These are phyloP conservation scores for Komagataella mondaviorum DNA, from an alignment of 805 yeast genomes.

Conservation along the genomic window DNA sequence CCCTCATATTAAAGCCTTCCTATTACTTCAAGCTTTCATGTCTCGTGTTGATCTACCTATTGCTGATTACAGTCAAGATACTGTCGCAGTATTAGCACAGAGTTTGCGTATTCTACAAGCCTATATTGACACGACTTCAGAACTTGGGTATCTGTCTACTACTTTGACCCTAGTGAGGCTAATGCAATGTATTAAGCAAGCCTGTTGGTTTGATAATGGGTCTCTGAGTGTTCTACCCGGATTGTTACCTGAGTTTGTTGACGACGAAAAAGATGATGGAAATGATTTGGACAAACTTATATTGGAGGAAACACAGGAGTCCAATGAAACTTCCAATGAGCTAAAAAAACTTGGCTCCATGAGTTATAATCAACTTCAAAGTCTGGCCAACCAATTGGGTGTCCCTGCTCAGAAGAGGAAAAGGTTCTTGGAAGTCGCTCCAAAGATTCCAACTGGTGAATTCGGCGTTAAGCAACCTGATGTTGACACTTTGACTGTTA, in stretches of 20 bases:
- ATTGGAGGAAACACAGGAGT: not conserved
- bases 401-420: constrained; percentile 27
- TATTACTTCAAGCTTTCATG: constrained; percentile 64
- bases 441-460: constrained; percentile 50
- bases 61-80: constrained; percentile 91
- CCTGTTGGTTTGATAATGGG: constrained; percentile 74
- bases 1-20: constrained; percentile 70
- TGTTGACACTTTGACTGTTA: constrained; percentile 23
- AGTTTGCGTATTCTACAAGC: constrained; percentile 91
- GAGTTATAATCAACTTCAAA: constrained; percentile 18
- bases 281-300: constrained; percentile 18
- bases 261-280: constrained; percentile 18
- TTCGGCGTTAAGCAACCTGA: constrained; percentile 24
- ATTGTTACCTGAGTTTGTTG: constrained; percentile 7
- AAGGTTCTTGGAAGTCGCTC: constrained; percentile 38
- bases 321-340: constrained; percentile 8
- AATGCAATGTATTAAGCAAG: constrained; percentile 84
- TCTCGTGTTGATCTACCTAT: constrained; percentile 70
- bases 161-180: constrained; percentile 49
- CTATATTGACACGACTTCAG: constrained; percentile 79
- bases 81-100: constrained; percentile 87
- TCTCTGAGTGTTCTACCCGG: constrained; percentile 49
- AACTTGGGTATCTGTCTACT: constrained; percentile 55
- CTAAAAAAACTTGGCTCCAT: constrained; percentile 30
- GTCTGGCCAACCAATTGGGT: constrained; percentile 23